Evolutionary conservation across 306 rosid species (phyloP).

Genomic region (Dalbergia cultrata): DNA sequence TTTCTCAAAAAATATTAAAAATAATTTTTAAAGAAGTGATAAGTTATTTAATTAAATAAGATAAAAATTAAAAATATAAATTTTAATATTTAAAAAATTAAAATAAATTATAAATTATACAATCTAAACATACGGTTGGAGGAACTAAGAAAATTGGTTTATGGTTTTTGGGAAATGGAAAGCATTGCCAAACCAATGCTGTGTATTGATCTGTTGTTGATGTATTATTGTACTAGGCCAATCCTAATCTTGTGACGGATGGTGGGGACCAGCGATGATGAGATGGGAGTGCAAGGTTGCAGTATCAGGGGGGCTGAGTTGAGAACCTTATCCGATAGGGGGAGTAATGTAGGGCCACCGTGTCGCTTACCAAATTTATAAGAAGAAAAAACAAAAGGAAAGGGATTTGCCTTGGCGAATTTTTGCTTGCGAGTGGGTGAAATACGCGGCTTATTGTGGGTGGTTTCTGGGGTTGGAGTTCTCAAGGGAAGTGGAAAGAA

Average conservation of each 20-base stretch:
- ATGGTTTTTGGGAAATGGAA: too few species aligned
- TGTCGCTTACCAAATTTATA: conserved; percentile 26
- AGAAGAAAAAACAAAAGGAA: not conserved
- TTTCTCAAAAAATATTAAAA: too few species aligned
- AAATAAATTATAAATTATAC: too few species aligned
- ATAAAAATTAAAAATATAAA: too few species aligned
- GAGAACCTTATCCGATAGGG: conserved; percentile 45
- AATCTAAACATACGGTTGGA: too few species aligned
- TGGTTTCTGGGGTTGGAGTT: conserved; percentile 24
- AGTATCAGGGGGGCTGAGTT: conserved; percentile 30
- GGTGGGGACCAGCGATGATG: not conserved
- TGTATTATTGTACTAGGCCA: too few species aligned
- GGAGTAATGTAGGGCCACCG: conserved; percentile 43
- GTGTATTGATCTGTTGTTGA: too few species aligned
- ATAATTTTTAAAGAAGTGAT: too few species aligned
- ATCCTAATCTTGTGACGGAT: not conserved
- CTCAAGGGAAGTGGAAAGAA: not conserved
- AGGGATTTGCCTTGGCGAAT: not conserved
- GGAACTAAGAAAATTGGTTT: too few species aligned
- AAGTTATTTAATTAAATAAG: too few species aligned
- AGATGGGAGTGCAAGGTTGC: conserved; percentile 43
- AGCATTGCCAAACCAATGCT: too few species aligned
- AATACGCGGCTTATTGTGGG: conserved; percentile 65
- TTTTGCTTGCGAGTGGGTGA: not conserved
- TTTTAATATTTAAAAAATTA: too few species aligned